Percentiles rank a stretch among this genome's conserved stretches.
These are phyloP conservation scores for Ceratocystiopsis sp. DNA, from an alignment of 2,329 filamentous ascomycete species.

Conservation along the genomic window DNA sequence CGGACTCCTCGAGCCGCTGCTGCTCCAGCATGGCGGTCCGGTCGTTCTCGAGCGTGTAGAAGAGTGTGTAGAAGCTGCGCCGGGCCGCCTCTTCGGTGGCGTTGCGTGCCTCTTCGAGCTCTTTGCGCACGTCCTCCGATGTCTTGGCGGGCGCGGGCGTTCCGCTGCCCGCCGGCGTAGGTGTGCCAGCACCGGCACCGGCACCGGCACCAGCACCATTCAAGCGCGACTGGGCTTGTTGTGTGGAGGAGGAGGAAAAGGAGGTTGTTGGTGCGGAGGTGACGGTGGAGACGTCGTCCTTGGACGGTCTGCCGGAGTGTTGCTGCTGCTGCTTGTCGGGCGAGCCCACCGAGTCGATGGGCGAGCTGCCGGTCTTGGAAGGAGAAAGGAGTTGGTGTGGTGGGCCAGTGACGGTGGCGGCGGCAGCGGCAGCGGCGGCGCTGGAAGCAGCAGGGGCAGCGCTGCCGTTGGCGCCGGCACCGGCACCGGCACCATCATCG, in stretches of 20 bases:
- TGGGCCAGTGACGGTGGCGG: conserved; percentile 23
- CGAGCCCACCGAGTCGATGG: conserved; percentile 43
- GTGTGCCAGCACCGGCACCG: not conserved
- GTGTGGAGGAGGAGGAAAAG: too few relatives aligned
- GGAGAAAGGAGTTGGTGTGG: conserved; percentile 47
- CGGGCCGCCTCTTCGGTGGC: conserved; percentile 81
- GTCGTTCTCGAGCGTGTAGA: conserved; percentile 91
- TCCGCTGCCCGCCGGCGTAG: not conserved
- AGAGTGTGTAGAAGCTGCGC: conserved; percentile 79
- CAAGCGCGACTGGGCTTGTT: not conserved
- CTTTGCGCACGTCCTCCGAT: conserved; percentile 79
- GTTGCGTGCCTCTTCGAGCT: conserved; percentile 80
- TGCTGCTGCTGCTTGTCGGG: conserved; percentile 40
- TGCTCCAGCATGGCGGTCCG: conserved; percentile 94
- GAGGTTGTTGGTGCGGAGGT: conserved; percentile 2
- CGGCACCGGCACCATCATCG: conserved; percentile 37
- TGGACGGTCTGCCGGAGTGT: conserved; percentile 26
- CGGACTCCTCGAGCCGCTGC: conserved; percentile 88
- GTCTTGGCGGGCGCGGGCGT: conserved; percentile 34
- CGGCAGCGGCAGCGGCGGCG: not conserved
- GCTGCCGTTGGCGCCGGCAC: conserved; percentile 15
- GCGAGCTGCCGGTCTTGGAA: conserved; percentile 52
- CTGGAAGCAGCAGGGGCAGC: too few relatives aligned
- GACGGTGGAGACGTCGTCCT: conserved; percentile 22
- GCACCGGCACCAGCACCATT: too few relatives aligned